Base-by-base conservation (phyloP, 805 yeast genomes). In the Zygosaccharomyces lentus region DNA sequence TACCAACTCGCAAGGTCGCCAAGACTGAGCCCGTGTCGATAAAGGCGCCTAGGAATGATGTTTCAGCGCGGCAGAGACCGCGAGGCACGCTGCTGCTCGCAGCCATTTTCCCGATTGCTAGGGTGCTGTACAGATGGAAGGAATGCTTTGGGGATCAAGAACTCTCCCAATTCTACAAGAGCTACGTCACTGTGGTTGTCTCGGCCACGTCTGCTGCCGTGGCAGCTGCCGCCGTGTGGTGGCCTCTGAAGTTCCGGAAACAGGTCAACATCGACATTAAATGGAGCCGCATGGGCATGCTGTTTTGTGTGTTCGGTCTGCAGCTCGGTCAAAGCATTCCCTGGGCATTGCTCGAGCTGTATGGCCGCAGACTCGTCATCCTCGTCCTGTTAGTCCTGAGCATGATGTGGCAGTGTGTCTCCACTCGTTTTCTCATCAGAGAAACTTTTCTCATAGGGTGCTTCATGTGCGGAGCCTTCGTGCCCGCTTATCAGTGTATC, bases 221-320 rank as follows among this genome's bases (percentile, higher is more conserved):
- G 23, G 41, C 41, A 7, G 41, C 34, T 12, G 31, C 23, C 12
- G 34, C 41, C 12, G 32, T 38, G n/a, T 38, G 41, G 41, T 38
- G 41, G 41, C 41, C 41, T 38, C 17, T 30, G 15, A n/a, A 38
- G 9, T 38, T 38, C 21, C 29, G 31, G 27, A 26, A 16, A 12
- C 19, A 38, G 13, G 26, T 38, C 17, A 25, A 38, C 19, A 29
- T 38, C 21, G 41, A 38, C 9, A 10, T 15, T 9, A 38, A 38
- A 9, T 13, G 41, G 21, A 27, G 34, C 16, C 31, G 41, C 9
- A 38, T 38, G 41, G 41, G 41, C 9, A 16, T 38, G 34, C 34
- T 38, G 5, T 38, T 38, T 12, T 38, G 41, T 10, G 41, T 38
- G 16, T 38, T 38, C 23, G 41, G 41, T n/a, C 34, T 23, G 9